Base-by-base conservation (phyloP, 306 rosid genomes). In the Rosa chinensis region DNA sequence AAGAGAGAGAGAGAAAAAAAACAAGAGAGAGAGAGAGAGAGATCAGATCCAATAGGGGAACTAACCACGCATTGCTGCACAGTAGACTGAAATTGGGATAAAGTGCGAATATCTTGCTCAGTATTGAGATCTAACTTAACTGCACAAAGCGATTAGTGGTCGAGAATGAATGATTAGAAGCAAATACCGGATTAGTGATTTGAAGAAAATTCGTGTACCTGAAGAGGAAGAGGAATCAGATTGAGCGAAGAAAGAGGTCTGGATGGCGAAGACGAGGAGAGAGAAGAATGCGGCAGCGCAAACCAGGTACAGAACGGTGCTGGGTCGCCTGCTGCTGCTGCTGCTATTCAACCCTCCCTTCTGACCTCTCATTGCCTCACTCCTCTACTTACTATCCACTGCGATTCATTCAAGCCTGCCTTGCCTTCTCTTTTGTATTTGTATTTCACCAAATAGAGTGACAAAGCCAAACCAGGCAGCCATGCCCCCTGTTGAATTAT, bases 31-130 rank as follows among this genome's bases (percentile, higher is more conserved):
- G 10, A 4, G 42, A 17, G 2, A 74, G 0, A 67, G 10, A 6
- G 35, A 23, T 44, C 32, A 62, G 50, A 56, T 49, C 1, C 37
- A 32, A 32, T 32, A 32, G 37, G 10, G 16, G 53, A 14, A 73
- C 89, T 70, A 73, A 95, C 99, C 92, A 93, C 98, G 86, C 99
- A 95, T 82, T 92, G 99, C 85, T 90, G 89, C 67, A 95, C 86
- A 45, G 70, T 80, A 77, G 98, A 89, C 81, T 90, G 98, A 66
- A 95, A 95, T 10, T 85, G 85, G 11, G 88, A 85, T 70, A 95
- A 78, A 28, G 70, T 32, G 55, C 82, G 89, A 80, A 89, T 74
- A 39, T 87, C 64, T 56, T 82, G 87, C 37, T 78, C 43, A 5
- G 80, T 71, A 55, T 80, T 52, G 61, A 78, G 96, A 91, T 91